Conservation (phyloP, 169 alveolate species). For the Eimeria maxima region DNA sequence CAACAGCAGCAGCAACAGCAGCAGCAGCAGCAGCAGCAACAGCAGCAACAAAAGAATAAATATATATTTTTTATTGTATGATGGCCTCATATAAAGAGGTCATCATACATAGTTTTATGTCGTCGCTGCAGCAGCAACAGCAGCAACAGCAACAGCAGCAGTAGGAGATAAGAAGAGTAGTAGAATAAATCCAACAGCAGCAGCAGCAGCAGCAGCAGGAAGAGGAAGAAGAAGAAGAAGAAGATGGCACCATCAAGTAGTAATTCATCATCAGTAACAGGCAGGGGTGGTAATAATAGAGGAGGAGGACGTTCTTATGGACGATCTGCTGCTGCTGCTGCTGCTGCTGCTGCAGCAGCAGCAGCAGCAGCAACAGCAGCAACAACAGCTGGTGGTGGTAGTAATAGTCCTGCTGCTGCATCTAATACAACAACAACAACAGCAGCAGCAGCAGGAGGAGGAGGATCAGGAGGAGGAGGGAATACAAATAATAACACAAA, state of each 20-base stretch:
- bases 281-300: slow-evolving; percentile 11
- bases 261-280: background rate
- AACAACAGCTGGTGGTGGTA: background rate
- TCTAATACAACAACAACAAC: too few relatives aligned
- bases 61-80: background rate
- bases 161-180: too few relatives aligned
- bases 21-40: too few relatives aligned
- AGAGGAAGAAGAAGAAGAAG: background rate
- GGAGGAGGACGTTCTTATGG: slow-evolving; percentile 1
- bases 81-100: background rate
- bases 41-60: too few relatives aligned
- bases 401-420: too few relatives aligned
- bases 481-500: too few relatives aligned
- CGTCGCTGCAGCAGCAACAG: slow-evolving; percentile 34
- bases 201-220: slow-evolving; percentile 36
- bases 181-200: too few relatives aligned
- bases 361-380: slow-evolving; percentile 36
- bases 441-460: too few relatives aligned
- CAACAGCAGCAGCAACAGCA: slow-evolving; percentile 64
- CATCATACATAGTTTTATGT: background rate
- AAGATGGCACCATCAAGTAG: background rate
- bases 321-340: slow-evolving; percentile 9
- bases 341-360: slow-evolving; percentile 36
- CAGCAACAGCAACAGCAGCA: slow-evolving; percentile 64
- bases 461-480: too few relatives aligned